These are phyloP conservation scores for Globisporangium echinulatum DNA, from an alignment of 352 stramenopile species.

Conservation along the genomic window DNA sequence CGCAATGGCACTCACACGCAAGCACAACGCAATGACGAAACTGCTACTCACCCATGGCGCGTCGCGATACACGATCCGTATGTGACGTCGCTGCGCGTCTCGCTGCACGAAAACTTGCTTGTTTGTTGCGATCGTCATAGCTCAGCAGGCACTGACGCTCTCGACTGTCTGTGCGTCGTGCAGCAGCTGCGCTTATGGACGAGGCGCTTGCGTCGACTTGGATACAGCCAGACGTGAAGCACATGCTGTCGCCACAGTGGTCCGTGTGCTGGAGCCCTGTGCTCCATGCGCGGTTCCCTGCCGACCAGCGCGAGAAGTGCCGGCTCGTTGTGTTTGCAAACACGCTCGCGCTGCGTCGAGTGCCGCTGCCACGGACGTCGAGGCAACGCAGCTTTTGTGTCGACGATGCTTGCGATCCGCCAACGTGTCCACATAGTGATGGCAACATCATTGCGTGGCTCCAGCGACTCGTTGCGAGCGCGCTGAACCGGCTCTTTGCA, in stretches of 20 bases:
- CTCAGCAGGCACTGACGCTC: too few relatives aligned
- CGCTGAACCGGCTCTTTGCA: too few relatives aligned
- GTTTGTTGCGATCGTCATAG: too few relatives aligned
- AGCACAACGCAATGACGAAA: conserved; percentile 31
- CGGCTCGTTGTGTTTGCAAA: conserved; percentile 52
- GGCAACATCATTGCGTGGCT: too few relatives aligned
- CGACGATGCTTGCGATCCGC: too few relatives aligned
- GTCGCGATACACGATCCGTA: conserved; percentile 48
- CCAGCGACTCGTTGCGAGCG: too few relatives aligned
- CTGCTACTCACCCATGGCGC: conserved; percentile 44
- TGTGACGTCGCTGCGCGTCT: conserved; percentile 2
- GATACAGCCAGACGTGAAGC: conserved; percentile 29
- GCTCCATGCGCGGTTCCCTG: conserved; percentile 47
- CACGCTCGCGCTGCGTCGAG: conserved; percentile 19
- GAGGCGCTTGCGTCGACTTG: conserved; percentile 19
- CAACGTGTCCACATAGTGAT: too few relatives aligned
- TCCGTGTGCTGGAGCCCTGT: conserved; percentile 48
- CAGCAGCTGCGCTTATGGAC: conserved; percentile 22
- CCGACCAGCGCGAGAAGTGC: conserved; percentile 47
- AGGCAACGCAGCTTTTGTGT: neutral
- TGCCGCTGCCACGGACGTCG: neutral
- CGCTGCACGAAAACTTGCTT: too few relatives aligned
- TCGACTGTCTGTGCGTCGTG: neutral
- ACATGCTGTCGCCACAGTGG: conserved; percentile 48
- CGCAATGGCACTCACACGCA: conserved; percentile 37